Conservation (phyloP, 306 rosid species). For the Quercus parvula region DNA sequence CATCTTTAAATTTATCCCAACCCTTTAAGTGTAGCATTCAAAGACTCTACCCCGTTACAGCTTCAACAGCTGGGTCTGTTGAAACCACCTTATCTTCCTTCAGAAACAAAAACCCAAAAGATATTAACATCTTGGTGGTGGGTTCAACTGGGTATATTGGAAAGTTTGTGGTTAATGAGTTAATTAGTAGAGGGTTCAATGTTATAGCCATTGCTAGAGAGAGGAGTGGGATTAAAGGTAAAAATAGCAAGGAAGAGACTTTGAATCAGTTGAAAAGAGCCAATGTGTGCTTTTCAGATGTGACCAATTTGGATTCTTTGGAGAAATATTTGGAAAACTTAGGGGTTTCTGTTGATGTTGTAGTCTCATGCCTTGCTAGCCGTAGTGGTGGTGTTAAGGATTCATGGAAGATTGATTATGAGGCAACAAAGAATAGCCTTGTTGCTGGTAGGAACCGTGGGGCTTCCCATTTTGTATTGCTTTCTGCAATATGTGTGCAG, state of each 20-base stretch:
- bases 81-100: constrained; percentile 45
- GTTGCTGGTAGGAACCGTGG: constrained; percentile 76
- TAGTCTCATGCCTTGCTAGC: constrained; percentile 95
- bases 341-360: constrained; percentile 66
- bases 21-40: constrained; percentile 32
- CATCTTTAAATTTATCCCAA: constrained; percentile 20
- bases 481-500: constrained; percentile 96
- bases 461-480: constrained; percentile 89
- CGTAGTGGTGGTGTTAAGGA: constrained; percentile 88
- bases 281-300: constrained; percentile 80
- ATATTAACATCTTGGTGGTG: constrained; percentile 67
- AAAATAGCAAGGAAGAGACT: constrained; percentile 52
- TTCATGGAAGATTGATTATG: constrained; percentile 96
- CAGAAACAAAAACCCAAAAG: constrained; percentile 69
- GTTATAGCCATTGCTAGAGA: constrained; percentile 81
- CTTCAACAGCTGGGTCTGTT: constrained; percentile 38
- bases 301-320: constrained; percentile 59
- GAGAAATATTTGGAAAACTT: constrained; percentile 47
- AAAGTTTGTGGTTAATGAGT: constrained; percentile 78
- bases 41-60: constrained; percentile 44
- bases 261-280: constrained; percentile 65
- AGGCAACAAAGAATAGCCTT: constrained; percentile 86
- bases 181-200: constrained; percentile 75
- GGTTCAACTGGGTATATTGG: constrained; percentile 99
- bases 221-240: constrained; percentile 78